Base-by-base conservation (phyloP, 345 rosid species). In the Gossypioides kirkii region DNA sequence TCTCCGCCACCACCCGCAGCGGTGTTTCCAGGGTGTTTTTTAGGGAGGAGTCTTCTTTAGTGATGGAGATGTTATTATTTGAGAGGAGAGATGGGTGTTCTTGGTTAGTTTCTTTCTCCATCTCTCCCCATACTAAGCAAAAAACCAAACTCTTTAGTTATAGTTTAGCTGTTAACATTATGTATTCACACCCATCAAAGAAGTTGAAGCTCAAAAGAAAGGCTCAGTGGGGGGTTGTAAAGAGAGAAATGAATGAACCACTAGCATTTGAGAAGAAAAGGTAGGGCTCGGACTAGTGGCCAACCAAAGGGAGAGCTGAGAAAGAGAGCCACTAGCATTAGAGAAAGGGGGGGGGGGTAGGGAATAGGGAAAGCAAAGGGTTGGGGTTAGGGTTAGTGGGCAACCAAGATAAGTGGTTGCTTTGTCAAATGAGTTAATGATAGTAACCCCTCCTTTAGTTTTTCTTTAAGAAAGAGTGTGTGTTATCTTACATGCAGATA, bases 81-180 rank as follows among this genome's bases (percentile, higher is more conserved):
- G 76, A 80, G 77, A 79, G 86, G 80, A 75, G 84, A 78, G 85
- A 76, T 61, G 90, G 85, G 79, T 46, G 64, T 38, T 74, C 84
- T 72, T 73, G 85, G 72, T 73, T 85, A 28, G 63, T 82, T 75
- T 87, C 89, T 75, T 80, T 89, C 64, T 90, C 94, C 97, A 90
- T 89, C 73, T 80, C 89, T 83, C 71, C 76, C 82, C 84, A 79
- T 84, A 71, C 83, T 84, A 72, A 58, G 55, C 54, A 43, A 68
- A 72, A 26, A 23, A 23, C 16, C 16, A 63, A 74, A 28, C n/a
- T 42, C 60, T 72, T 59, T 28, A 64, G 52, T 69, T 52, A 12
- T 49, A 6, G 36, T 77, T 76, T 63, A 83, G 80, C 85, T 73
- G 88, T 77, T 77, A 81, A 72, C 83, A 79, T 55, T 22, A 20